These are phyloP conservation scores for Cyberlindnera mrakii DNA, from an alignment of 805 yeast species.

Conservation along the genomic window DNA sequence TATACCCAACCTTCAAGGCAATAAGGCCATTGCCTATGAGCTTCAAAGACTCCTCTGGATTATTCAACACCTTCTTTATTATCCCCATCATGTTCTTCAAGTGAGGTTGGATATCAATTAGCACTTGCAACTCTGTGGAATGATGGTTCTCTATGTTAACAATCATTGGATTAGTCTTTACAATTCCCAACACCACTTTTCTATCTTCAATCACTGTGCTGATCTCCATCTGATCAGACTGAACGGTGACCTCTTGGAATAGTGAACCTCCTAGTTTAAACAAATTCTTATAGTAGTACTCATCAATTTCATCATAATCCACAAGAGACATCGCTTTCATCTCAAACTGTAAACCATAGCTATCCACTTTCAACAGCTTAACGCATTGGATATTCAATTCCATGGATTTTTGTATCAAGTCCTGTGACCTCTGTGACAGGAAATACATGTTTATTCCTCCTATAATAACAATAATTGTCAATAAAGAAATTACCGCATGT, in stretches of 20 bases:
- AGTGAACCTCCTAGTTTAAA: conserved; percentile 30
- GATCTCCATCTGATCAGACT: conserved; percentile 27
- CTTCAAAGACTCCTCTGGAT: conserved; percentile 27
- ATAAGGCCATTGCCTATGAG: conserved; percentile 30
- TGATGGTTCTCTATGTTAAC: conserved; percentile 26
- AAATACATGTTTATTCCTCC: not conserved
- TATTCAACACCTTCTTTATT: conserved; percentile 25
- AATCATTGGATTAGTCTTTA: conserved; percentile 28
- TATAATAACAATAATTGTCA: not conserved
- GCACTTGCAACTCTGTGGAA: conserved; percentile 23
- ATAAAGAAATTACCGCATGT: not conserved
- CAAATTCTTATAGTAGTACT: conserved; percentile 16
- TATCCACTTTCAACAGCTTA: conserved; percentile 25
- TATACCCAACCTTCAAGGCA: conserved; percentile 26
- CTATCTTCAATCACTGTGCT: conserved; percentile 19
- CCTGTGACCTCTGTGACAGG: conserved; percentile 23
- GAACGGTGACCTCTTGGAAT: conserved; percentile 23
- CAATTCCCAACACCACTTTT: conserved; percentile 24
- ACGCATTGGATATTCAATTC: conserved; percentile 27
- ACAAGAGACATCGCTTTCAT: conserved; percentile 27
- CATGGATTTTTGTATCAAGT: conserved; percentile 27
- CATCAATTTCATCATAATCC: conserved; percentile 27
- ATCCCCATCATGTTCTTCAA: conserved; percentile 26
- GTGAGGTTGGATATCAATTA: conserved; percentile 29
- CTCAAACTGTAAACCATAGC: conserved; percentile 27